Evolutionary conservation across 768 basidiomycete genomes (phyloP).

Genomic region (Hirschioporus abietinus): DNA sequence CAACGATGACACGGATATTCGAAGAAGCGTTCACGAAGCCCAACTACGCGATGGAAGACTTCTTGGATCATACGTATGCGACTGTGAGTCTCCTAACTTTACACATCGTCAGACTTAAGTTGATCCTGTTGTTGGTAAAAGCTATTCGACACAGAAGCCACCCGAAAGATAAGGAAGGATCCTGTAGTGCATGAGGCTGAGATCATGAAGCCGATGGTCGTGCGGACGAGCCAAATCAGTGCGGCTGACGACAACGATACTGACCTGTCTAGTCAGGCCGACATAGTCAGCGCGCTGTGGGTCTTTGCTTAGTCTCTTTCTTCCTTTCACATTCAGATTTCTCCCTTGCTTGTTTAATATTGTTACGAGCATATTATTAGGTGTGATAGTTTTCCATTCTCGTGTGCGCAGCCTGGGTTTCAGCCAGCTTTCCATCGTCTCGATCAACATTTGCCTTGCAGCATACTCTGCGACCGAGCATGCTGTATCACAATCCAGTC

Average conservation of each 20-base stretch:
- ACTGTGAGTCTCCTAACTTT: constrained; percentile 48
- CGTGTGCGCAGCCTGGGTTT: too few species aligned
- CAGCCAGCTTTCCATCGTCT: too few species aligned
- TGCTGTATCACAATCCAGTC: too few species aligned
- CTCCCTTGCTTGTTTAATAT: too few species aligned
- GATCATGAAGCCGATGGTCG: constrained; percentile 38
- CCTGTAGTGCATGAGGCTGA: constrained; percentile 47
- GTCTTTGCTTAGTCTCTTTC: constrained; percentile 26
- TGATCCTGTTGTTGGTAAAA: constrained; percentile 24
- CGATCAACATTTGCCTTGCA: too few species aligned
- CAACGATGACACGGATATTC: constrained; percentile 83
- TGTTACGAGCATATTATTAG: too few species aligned
- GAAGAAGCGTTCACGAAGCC: constrained; percentile 91
- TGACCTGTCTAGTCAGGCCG: constrained; percentile 17
- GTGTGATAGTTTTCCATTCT: too few species aligned
- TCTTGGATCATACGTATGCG: constrained; percentile 87
- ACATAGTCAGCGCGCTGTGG: constrained; percentile 46
- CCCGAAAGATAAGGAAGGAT: constrained; percentile 75
- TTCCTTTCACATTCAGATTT: too few species aligned
- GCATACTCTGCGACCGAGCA: too few species aligned
- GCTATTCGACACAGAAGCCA: constrained; percentile 84
- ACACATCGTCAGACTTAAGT: neutral
- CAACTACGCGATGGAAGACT: constrained; percentile 87
- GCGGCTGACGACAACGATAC: constrained; percentile 13
- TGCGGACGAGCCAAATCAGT: constrained; percentile 26